Evolutionary conservation across 2,329 filamentous ascomycete genomes (phyloP), one percentile per base, ranked within the genome.

Genomic region (Mariannaea sp.): DNA sequence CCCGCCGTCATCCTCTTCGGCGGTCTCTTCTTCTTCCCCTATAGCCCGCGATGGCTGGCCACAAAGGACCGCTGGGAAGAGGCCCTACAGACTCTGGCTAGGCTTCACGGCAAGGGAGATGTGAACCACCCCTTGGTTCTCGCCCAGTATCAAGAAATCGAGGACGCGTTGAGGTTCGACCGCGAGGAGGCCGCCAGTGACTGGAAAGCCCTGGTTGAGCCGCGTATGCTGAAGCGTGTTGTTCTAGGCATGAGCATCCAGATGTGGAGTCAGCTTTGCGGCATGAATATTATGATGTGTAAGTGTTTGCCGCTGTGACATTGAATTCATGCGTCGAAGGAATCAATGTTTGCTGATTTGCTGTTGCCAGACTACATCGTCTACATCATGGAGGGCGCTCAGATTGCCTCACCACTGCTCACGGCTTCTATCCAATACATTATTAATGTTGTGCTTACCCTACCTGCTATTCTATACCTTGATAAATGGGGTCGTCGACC

Each of bases 21-120:
- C 20, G 82, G 82, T 1, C 74, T 85, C 16, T 77, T 83, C 65
- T 85, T 85, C 70, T 80, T 87, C 59, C 83, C 82, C 1, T 81
- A 81, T 59, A 87, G 78, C 43, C 88, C 88, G 0, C 80, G 88
- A 47, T 90, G 87, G 87, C 75, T 90, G 5, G 87, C 88, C 5
- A 79, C 80, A 13, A 80, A 86, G 61, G 86, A 86, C 57, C 79
- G 83, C 1, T 87, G 86, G 77, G 85, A 89, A 22, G 81, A 89
- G 65, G 83, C 83, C 0, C 74, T 84, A 35, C 64, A 75, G 17
- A 80, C 83, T 35, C 76, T 88, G 14, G 84, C 83, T 0, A 66
- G 74, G 17, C 73, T 88, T 1, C 85, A 88, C 59, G 84, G 80
- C 4, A 68, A 72, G 1, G 84, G 84, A 3, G 77, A 86, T 52